Evolutionary conservation across 225 moss, liverwort and hornwort species (phyloP), one percentile per base, ranked within the genome.

Genomic region (Polytrichum commune): DNA sequence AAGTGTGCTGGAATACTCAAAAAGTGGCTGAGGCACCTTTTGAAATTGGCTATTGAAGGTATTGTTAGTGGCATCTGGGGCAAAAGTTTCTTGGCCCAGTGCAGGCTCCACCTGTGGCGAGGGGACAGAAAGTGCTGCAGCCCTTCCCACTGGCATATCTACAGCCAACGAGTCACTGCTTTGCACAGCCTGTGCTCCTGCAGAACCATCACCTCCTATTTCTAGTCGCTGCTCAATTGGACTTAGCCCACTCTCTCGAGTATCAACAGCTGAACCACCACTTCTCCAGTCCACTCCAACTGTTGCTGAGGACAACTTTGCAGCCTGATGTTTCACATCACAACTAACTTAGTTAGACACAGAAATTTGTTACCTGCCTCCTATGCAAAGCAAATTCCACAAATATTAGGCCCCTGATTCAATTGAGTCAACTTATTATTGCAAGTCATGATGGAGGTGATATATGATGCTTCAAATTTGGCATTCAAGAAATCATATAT

Each of bases 131-230:
- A 81, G 73, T 61, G 89, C 83, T 76, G 89, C 89, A 90, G 89
- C 74, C 84, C 89, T 86, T 86, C 89, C 86, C 83, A 90, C 89
- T 78, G 74, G 84, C 78, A 78, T 75, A 67, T 90, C 89, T 74
- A 75, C 69, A 57, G 82, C 79, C 77, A 84, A 84, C 83, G 86
- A 90, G 86, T 90, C 89, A 75, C 89, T 86, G 80, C 89, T 90
- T 84, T 90, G 89, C 86, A 90, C 89, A 82, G 89, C 89, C 86
- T 86, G 89, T 33, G 83, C 70, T 71, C 89, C 89, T 69, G 84
- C 79, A 73, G 84, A 66, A 53, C 89, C 89, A 75, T 90, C 89
- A 69, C 77, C 79, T 68, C 86, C 86, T 70, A 90, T 77, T 73
- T 90, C 89, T 67, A 90, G 76, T 67, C 89, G 81, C 63, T 90